Percentiles rank a stretch among this genome's conserved stretches.
phyloP scores from a whole-genome alignment of 768 basidiomycete genomes.

The Trametes meyenii region DNA sequence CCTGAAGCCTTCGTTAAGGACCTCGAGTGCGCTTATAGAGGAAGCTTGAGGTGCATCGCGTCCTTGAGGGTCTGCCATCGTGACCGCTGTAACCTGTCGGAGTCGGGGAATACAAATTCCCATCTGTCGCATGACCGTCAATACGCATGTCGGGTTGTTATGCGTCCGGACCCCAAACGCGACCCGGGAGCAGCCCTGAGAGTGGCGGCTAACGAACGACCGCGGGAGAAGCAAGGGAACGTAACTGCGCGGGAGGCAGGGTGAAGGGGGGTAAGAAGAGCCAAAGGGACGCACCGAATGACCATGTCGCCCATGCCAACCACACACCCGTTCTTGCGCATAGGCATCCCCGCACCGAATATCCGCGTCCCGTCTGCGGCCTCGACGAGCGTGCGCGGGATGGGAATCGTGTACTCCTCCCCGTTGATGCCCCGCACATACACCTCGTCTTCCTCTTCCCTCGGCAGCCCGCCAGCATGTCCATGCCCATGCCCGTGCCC shows the following conservation, averaged over 20 bases:
- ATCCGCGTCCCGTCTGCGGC: slow-evolving; percentile 53
- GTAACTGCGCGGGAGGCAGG: background rate
- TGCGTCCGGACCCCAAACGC: background rate
- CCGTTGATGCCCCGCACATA: slow-evolving; percentile 61
- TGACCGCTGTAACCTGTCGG: slow-evolving; percentile 26
- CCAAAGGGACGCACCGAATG: slow-evolving; percentile 50
- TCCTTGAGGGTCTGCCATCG: slow-evolving; percentile 34
- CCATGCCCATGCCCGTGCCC: slow-evolving; percentile 7
- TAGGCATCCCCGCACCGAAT: slow-evolving; percentile 71
- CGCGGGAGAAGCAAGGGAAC: slow-evolving; percentile 6
- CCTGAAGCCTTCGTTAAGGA: background rate
- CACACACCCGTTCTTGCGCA: slow-evolving; percentile 52
- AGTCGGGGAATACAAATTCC: slow-evolving; percentile 34
- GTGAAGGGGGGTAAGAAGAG: background rate
- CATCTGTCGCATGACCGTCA: slow-evolving; percentile 27
- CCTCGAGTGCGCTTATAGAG: slow-evolving; percentile 8
- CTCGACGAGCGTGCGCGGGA: slow-evolving; percentile 58
- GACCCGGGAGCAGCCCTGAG: background rate
- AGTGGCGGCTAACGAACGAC: background rate
- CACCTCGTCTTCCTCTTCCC: slow-evolving; percentile 48
- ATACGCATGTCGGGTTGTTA: background rate
- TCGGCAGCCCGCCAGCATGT: background rate
- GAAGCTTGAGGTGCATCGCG: slow-evolving; percentile 28
- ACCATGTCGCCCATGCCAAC: slow-evolving; percentile 65
- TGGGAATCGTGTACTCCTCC: slow-evolving; percentile 49